A percentile compares a stretch with the other conserved stretches of the same genome.
Evolutionary conservation across 2,329 filamentous ascomycete genomes (phyloP).

Genomic region (Venturia pyrina): DNA sequence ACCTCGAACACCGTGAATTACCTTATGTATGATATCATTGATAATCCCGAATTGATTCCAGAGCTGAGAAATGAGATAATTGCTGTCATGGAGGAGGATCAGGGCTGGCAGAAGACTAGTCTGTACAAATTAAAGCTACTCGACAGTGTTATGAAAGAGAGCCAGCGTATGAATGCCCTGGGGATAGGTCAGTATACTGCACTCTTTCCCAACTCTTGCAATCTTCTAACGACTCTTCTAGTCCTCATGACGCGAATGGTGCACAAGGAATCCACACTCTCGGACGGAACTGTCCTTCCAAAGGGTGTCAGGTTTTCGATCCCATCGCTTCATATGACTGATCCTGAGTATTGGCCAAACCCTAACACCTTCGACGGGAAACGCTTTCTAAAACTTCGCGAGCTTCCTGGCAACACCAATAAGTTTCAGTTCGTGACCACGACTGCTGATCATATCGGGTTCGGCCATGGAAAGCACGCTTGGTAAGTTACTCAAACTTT

Average conservation of each 20-base stretch:
- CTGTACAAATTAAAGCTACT: slow-evolving; percentile 23
- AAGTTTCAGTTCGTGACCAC: slow-evolving; percentile 14
- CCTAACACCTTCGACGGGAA: slow-evolving; percentile 21
- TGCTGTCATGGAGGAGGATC: slow-evolving; percentile 18
- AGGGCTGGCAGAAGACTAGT: slow-evolving; percentile 20
- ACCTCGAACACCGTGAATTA: slow-evolving; percentile 20
- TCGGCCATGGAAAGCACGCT: slow-evolving; percentile 12
- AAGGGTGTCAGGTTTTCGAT: not conserved
- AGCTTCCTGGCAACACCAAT: slow-evolving; percentile 25
- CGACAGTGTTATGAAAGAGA: slow-evolving; percentile 26
- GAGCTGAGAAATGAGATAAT: slow-evolving; percentile 20
- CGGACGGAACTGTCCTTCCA: not conserved
- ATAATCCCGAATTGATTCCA: slow-evolving; percentile 19
- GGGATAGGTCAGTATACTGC: slow-evolving; percentile 15
- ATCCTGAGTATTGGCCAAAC: slow-evolving; percentile 5
- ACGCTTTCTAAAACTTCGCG: slow-evolving; percentile 24
- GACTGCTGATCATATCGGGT: not conserved
- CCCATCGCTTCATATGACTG: not conserved
- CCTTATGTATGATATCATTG: slow-evolving; percentile 18
- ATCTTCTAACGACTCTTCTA: not conserved
- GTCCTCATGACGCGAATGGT: not conserved
- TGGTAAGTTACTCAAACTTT: not conserved
- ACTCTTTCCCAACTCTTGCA: no score
- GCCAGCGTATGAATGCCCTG: slow-evolving; percentile 20
- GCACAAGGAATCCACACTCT: not conserved